Conservation (phyloP, 345 rosid species). For the thale cress (Arabidopsis thaliana) region DNA sequence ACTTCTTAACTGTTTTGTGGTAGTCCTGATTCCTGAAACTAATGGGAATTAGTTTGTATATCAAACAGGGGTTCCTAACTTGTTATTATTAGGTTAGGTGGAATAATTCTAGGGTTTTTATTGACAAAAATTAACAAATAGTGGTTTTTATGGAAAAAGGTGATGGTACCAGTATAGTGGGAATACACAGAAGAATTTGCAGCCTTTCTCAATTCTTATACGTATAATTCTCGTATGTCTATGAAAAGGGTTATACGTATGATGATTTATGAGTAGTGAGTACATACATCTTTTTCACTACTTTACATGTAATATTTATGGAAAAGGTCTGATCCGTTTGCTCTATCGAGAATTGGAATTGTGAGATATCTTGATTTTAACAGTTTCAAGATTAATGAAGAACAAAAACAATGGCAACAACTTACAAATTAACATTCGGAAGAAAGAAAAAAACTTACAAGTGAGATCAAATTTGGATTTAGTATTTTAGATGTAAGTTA, state of each 20-base stretch:
- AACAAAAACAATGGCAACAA: too few relatives aligned
- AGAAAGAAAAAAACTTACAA: not conserved
- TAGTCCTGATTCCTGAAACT: too few relatives aligned
- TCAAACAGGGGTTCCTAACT: not conserved
- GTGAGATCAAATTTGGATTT: not conserved
- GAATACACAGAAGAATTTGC: not conserved
- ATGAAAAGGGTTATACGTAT: constrained; percentile 1
- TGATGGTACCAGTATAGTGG: not conserved
- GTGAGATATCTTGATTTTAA: not conserved
- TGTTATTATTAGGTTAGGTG: constrained; percentile 5
- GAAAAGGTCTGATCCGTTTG: constrained; percentile 9
- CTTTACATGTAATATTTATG: not conserved
- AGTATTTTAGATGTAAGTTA: too few relatives aligned
- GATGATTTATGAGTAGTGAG: not conserved
- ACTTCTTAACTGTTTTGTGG: not conserved
- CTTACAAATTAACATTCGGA: too few relatives aligned
- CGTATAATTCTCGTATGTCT: constrained; percentile 2
- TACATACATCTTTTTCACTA: not conserved
- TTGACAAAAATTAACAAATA: not conserved
- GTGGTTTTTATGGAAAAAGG: not conserved
- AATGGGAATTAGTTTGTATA: too few relatives aligned
- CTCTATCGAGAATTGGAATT: not conserved
- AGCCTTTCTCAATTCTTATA: not conserved
- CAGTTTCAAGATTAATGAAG: not conserved
- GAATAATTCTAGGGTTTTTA: not conserved